phyloP scores from a whole-genome alignment of 2,329 filamentous ascomycete species.

The Drechslerella coelobrocha region DNA sequence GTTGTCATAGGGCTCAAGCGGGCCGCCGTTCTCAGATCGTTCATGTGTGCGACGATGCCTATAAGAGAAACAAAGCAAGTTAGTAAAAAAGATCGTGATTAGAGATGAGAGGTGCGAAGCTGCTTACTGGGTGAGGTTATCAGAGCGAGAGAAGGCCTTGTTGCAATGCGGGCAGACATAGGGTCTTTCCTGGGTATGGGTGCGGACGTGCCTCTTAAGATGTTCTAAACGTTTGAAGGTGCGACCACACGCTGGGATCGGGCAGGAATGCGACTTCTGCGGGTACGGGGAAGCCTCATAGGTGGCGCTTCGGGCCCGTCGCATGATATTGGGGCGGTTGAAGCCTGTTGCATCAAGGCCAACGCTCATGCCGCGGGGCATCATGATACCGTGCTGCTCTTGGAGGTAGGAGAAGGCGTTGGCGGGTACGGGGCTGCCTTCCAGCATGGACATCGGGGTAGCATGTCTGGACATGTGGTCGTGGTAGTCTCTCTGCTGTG shows the following conservation, averaged over 20 bases:
- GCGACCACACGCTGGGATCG: slow-evolving; percentile 96
- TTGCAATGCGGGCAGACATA: slow-evolving; percentile 98
- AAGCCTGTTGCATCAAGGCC: slow-evolving; percentile 64
- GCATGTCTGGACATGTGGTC: slow-evolving; percentile 81
- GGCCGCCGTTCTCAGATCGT: slow-evolving; percentile 68
- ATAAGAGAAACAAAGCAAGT: slow-evolving; percentile 54
- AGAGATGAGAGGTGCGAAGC: slow-evolving; percentile 1
- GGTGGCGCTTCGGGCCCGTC: slow-evolving; percentile 93
- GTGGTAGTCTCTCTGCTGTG: slow-evolving; percentile 79
- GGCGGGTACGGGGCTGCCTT: slow-evolving; percentile 80
- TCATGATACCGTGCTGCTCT: slow-evolving; percentile 60
- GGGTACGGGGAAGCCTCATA: slow-evolving; percentile 95
- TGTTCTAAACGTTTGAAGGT: slow-evolving; percentile 99
- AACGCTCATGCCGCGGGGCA: slow-evolving; percentile 60
- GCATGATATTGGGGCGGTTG: slow-evolving; percentile 74
- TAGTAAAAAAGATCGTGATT: slow-evolving; percentile 54
- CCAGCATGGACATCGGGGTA: slow-evolving; percentile 79
- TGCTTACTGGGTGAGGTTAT: slow-evolving; percentile 94
- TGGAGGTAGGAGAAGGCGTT: slow-evolving; percentile 73
- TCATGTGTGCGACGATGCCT: slow-evolving; percentile 83
- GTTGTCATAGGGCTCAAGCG: slow-evolving; percentile 59
- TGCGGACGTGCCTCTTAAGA: slow-evolving; percentile 98
- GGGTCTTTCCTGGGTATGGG: slow-evolving; percentile 97
- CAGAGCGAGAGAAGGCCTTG: slow-evolving; percentile 97
- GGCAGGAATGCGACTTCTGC: slow-evolving; percentile 97